phyloP scores from a whole-genome alignment of 2,329 filamentous ascomycete genomes.

The Fusarium phyllophilum region DNA sequence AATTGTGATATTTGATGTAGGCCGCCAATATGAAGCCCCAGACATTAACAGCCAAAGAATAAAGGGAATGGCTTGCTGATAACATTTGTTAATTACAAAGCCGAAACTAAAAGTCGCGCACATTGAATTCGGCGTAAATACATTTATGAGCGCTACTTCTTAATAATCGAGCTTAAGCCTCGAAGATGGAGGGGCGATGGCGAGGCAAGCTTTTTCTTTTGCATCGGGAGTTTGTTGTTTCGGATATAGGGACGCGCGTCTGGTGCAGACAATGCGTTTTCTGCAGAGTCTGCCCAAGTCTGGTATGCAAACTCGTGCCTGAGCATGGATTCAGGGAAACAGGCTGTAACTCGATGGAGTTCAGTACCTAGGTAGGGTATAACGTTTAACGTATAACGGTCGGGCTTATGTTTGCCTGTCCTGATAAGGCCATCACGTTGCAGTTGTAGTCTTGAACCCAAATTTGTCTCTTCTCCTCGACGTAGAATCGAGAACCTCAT shows the following conservation, averaged over 20 bases:
- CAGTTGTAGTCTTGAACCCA: neutral
- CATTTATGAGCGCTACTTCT: neutral
- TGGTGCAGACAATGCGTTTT: conserved; percentile 24
- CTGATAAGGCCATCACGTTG: neutral
- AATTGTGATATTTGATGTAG: conserved; percentile 11
- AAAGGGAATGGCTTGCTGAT: neutral
- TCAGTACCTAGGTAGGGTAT: neutral
- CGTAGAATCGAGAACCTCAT: neutral
- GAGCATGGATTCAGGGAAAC: conserved; percentile 15
- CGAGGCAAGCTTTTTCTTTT: neutral
- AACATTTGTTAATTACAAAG: conserved; percentile 9
- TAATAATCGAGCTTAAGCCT: conserved; percentile 1
- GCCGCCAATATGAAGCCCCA: neutral
- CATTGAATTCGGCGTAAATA: neutral
- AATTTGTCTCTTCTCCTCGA: neutral
- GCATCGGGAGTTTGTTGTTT: conserved; percentile 31
- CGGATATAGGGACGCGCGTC: conserved; percentile 36
- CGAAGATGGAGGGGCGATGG: conserved; percentile 13
- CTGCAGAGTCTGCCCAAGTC: conserved; percentile 24
- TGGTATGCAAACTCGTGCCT: conserved; percentile 39
- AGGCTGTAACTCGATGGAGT: conserved; percentile 12
- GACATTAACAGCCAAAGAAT: conserved; percentile 6
- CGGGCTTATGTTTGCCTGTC: neutral
- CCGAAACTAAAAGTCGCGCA: neutral
- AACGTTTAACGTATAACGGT: neutral